Percentiles rank a stretch among this genome's conserved stretches.
These are phyloP conservation scores for Nitzschia sp. DNA, from an alignment of 108 stramenopile genomes.

Conservation along the genomic window DNA sequence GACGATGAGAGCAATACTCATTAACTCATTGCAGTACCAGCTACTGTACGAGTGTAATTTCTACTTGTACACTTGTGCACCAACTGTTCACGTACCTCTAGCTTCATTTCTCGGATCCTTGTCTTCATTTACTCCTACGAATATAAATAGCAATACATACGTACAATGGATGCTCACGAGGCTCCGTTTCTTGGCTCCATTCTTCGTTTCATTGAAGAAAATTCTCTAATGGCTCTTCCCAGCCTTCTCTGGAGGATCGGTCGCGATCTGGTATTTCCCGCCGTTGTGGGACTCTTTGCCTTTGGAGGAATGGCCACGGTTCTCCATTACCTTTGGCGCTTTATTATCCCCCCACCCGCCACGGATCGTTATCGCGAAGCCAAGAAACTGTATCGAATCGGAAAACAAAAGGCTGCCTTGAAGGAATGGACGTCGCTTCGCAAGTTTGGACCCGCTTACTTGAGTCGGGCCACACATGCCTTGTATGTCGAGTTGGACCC, in stretches of 20 bases:
- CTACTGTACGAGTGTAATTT: no score
- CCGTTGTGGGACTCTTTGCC: neutral
- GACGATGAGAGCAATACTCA: no score
- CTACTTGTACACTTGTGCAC: no score
- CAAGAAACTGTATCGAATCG: neutral
- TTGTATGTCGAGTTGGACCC: slow-evolving; percentile 10
- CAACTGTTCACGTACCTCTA: no score
- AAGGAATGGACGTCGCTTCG: slow-evolving; percentile 5
- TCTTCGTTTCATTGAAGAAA: neutral
- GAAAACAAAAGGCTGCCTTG: neutral
- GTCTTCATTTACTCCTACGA: no score
- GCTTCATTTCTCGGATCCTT: no score
- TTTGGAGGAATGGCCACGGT: neutral
- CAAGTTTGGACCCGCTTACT: slow-evolving; percentile 12
- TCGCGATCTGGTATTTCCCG: neutral
- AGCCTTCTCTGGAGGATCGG: neutral
- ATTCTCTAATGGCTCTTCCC: neutral
- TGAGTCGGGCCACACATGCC: slow-evolving; percentile 16
- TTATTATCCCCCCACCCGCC: neutral
- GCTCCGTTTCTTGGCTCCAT: slow-evolving; percentile 5
- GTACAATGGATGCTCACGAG: slow-evolving; percentile 4
- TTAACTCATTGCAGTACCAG: no score
- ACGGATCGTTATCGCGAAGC: neutral
- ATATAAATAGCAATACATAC: no score
- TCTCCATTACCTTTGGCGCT: neutral